Evolutionary conservation across 345 rosid genomes (phyloP), one percentile per base, ranked within the genome.

Genomic region (Populus simonii): DNA sequence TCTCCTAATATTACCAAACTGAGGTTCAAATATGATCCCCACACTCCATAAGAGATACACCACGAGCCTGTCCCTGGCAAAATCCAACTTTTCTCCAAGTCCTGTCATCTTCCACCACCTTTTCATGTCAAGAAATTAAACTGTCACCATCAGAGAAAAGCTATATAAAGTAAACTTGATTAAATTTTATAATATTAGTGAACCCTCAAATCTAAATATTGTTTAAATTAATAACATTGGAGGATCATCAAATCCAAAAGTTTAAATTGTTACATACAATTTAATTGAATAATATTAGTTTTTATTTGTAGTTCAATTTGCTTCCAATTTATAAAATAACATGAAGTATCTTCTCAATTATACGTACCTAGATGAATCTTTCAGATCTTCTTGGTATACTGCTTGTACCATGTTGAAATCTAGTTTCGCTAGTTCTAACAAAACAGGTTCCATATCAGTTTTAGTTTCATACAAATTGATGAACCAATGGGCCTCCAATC

Each of bases 381-480:
- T 87, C 45, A 87, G 77, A 71, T 85, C 87, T 45, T 83, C 79
- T 72, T 83, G 84, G 47, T 85, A 84, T 15, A 27, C 45, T 68
- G 55, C 82, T 71, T 87, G 86, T 12, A 80, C 70, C 51, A 62
- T 49, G 66, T 85, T 85, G 75, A 78, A 87, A 69, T 85, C 83
- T 75, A 83, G 61, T 62, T 82, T 83, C 0, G 86, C 84, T 23
- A 85, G 74, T 71, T 83, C 80, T 29, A 85, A 81, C 49, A 87
- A 45, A 53, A 74, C 15, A 45, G 77, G 79, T 18, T 72, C 75
- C 75, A 2, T 76, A 68, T 81, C 76, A 2, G 68, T 23, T 41
- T 33, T 73, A 63, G 67, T 80, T 75, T 79, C 78, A 33, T 80
- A 87, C 22, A 77, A 43, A 20, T 79, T 78, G 12, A 87, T 85